Percentiles rank a stretch among this genome's conserved stretches.
Evolutionary conservation across 2,329 filamentous ascomycete species (phyloP).

Genomic region (Fusarium concolor): DNA sequence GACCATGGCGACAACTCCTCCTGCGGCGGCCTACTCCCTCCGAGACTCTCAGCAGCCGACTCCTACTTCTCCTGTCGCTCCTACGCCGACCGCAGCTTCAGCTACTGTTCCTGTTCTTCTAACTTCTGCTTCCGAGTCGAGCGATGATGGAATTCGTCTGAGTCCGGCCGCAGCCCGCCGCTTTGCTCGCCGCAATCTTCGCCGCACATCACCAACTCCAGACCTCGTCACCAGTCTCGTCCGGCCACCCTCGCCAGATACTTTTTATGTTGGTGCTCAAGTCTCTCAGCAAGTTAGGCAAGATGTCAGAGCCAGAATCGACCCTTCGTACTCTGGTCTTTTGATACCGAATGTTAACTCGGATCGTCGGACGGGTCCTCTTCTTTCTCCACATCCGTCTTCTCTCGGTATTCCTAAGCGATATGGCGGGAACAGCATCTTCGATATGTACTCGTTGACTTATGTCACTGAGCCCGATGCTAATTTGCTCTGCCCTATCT

Average conservation of each 20-base stretch:
- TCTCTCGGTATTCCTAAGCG: conserved; percentile 55
- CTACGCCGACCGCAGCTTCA: conserved; percentile 8
- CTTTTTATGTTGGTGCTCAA: conserved; percentile 49
- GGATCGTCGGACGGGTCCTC: conserved; percentile 51
- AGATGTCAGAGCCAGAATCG: conserved; percentile 28
- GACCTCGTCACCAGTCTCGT: conserved; percentile 56
- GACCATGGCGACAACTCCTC: conserved; percentile 41
- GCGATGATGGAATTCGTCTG: conserved; percentile 52
- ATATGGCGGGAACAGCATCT: conserved; percentile 53
- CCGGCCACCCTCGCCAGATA: conserved; percentile 53
- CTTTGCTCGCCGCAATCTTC: conserved; percentile 52
- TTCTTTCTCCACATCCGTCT: conserved; percentile 52
- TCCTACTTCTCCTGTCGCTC: conserved; percentile 22
- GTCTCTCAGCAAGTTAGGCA: conserved; percentile 41
- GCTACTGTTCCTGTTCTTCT: conserved; percentile 14
- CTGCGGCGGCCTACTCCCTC: conserved; percentile 10
- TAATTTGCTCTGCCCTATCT: conserved; percentile 66
- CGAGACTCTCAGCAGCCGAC: conserved; percentile 26
- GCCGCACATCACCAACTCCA: conserved; percentile 52
- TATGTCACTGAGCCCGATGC: conserved; percentile 59
- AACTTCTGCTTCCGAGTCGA: conserved; percentile 50
- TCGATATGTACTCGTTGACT: conserved; percentile 60
- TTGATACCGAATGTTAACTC: conserved; percentile 41
- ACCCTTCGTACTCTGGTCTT: conserved; percentile 25
- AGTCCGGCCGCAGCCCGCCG: conserved; percentile 52